phyloP scores from a whole-genome alignment of 352 stramenopile genomes.

The Phytophthora colocasiae region DNA sequence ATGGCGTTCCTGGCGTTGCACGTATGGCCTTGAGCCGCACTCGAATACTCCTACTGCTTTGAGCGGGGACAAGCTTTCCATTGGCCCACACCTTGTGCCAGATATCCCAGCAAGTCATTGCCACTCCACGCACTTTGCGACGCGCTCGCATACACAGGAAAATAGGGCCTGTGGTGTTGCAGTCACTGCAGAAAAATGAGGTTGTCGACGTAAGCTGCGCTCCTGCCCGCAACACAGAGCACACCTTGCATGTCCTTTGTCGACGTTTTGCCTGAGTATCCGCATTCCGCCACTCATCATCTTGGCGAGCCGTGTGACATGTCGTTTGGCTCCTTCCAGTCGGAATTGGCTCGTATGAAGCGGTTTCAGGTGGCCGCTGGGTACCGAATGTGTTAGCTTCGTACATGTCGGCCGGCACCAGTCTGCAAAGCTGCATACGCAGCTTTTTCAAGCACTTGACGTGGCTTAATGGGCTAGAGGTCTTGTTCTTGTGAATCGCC shows the following conservation, averaged over 20 bases:
- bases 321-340: not conserved
- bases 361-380: no score
- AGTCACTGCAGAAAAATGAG: not conserved
- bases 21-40: not conserved
- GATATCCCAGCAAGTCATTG: not conserved
- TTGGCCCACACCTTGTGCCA: slow-evolving; percentile 1
- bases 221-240: not conserved
- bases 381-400: no score
- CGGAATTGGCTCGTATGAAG: not conserved
- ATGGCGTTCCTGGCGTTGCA: not conserved
- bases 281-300: not conserved
- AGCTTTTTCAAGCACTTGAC: no score
- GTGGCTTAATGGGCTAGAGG: no score
- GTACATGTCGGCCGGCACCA: no score
- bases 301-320: not conserved
- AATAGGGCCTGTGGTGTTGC: not conserved
- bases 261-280: not conserved
- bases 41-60: not conserved
- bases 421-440: not conserved
- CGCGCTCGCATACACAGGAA: not conserved
- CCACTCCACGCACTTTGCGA: not conserved
- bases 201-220: not conserved
- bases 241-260: not conserved
- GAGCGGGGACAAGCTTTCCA: not conserved
- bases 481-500: no score